Percentiles rank a stretch among this genome's conserved stretches.
phyloP scores from a whole-genome alignment of 495 filamentous ascomycete species.

The Podospora didyma region DNA sequence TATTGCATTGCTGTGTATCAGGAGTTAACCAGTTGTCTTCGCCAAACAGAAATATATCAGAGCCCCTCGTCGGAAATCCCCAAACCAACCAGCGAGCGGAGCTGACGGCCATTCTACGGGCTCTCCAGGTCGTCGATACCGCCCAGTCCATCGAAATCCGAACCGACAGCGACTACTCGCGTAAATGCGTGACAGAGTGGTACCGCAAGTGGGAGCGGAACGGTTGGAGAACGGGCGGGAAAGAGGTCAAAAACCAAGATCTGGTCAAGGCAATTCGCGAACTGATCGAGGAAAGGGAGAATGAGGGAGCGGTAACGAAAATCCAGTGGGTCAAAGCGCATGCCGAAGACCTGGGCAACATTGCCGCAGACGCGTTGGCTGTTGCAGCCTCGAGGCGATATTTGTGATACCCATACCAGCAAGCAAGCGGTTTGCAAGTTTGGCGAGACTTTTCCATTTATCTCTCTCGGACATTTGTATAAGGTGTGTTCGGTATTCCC shows the following conservation, averaged over 20 bases:
- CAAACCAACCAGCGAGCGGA: constrained; percentile 97
- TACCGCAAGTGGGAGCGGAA: constrained; percentile 73
- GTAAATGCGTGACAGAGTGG: constrained; percentile 88
- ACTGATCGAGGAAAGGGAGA: constrained; percentile 66
- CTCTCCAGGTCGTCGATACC: constrained; percentile 61
- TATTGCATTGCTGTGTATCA: not conserved
- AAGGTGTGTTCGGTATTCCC: no score
- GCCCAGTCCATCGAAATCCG: constrained; percentile 63
- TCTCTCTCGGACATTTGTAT: no score
- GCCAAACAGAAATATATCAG: constrained; percentile 65
- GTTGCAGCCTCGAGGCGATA: constrained; percentile 46
- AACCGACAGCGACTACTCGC: constrained; percentile 82
- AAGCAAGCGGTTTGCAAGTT: no score
- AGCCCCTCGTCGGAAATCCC: constrained; percentile 63
- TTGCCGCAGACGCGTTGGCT: constrained; percentile 76
- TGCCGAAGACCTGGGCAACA: constrained; percentile 62
- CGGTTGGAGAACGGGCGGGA: constrained; percentile 68
- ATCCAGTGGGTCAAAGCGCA: constrained; percentile 93
- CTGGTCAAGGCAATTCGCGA: constrained; percentile 68
- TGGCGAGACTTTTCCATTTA: no score
- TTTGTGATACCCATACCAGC: not conserved
- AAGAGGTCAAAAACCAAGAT: constrained; percentile 80
- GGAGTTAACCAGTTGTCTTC: not conserved
- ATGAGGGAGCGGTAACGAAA: constrained; percentile 54
- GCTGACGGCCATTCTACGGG: constrained; percentile 79